phyloP scores from a whole-genome alignment of 2,329 filamentous ascomycete genomes.

The Pseudomassariella vexata region DNA sequence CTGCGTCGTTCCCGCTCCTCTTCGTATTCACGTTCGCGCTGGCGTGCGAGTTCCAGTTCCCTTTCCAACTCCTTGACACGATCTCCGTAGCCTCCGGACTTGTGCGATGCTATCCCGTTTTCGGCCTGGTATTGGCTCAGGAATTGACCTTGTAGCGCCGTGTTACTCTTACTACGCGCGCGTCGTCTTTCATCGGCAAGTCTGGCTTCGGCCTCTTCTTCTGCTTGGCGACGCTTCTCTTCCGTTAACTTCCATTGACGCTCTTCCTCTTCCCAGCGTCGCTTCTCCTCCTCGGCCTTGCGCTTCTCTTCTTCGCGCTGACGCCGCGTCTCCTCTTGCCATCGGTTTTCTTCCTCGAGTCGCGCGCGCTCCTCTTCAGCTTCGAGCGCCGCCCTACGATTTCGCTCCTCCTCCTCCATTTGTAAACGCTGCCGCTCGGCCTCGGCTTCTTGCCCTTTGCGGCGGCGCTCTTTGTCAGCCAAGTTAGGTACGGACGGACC shows the following conservation, averaged over 20 bases:
- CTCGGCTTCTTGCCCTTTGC: slow-evolving; percentile 51
- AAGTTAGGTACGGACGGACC: slow-evolving; percentile 73
- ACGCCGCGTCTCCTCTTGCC: slow-evolving; percentile 60
- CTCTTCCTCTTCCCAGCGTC: slow-evolving; percentile 74
- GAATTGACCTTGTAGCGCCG: slow-evolving; percentile 72
- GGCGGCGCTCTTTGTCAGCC: slow-evolving; percentile 74
- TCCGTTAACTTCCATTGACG: slow-evolving; percentile 72
- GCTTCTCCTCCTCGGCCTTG: slow-evolving; percentile 61
- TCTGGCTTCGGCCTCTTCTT: slow-evolving; percentile 64
- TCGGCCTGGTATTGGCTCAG: slow-evolving; percentile 82
- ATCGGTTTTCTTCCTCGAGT: slow-evolving; percentile 58
- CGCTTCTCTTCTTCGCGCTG: slow-evolving; percentile 56
- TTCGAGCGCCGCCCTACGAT: slow-evolving; percentile 38
- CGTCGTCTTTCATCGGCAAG: slow-evolving; percentile 62
- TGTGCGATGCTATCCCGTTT: slow-evolving; percentile 39
- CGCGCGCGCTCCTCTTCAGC: slow-evolving; percentile 58
- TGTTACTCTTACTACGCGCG: slow-evolving; percentile 55
- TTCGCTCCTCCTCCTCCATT: slow-evolving; percentile 46
- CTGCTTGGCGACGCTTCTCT: slow-evolving; percentile 63
- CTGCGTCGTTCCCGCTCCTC: slow-evolving; percentile 45
- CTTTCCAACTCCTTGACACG: slow-evolving; percentile 77
- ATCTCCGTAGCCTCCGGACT: slow-evolving; percentile 47
- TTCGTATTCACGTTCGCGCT: slow-evolving; percentile 60
- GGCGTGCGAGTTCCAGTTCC: slow-evolving; percentile 56
- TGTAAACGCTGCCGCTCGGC: slow-evolving; percentile 53